These are phyloP conservation scores for Paxillus ammoniavirescens DNA, from an alignment of 768 basidiomycete genomes.

Conservation along the genomic window DNA sequence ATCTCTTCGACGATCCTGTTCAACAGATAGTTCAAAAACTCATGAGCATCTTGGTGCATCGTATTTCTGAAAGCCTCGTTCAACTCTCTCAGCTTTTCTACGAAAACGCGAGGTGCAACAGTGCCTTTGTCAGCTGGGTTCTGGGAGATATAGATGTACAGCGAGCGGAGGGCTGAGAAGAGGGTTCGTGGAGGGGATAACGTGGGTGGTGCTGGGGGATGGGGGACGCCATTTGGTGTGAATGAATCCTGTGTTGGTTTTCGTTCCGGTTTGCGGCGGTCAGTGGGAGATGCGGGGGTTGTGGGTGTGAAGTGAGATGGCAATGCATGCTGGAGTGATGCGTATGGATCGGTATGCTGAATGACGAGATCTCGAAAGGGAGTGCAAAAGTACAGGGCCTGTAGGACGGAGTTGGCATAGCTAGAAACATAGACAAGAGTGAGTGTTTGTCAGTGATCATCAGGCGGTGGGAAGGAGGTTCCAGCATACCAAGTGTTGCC, in stretches of 20 bases:
- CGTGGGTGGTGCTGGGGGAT: constrained; percentile 43
- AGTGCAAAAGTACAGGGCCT: constrained; percentile 92
- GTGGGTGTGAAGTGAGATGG: constrained; percentile 22
- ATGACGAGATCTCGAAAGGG: constrained; percentile 91
- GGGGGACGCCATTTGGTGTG: constrained; percentile 26
- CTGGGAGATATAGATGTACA: constrained; percentile 80
- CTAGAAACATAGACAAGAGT: constrained; percentile 37
- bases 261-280: constrained; percentile 60
- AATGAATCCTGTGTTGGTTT: constrained; percentile 38
- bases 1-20: constrained; percentile 94
- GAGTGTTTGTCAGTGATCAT: constrained; percentile 18
- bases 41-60: constrained; percentile 98
- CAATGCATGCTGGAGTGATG: constrained; percentile 34
- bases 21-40: constrained; percentile 92
- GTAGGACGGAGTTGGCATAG: constrained; percentile 98
- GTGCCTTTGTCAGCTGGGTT: constrained; percentile 81
- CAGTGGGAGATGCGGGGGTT: constrained; percentile 24
- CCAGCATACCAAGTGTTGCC: constrained; percentile 87
- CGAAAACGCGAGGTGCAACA: constrained; percentile 85
- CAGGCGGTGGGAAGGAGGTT: constrained; percentile 1
- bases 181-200: constrained; percentile 69
- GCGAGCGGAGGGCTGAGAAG: constrained; percentile 89
- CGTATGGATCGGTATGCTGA: constrained; percentile 58
- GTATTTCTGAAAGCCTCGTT: constrained; percentile 90
- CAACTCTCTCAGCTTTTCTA: constrained; percentile 89